Percentiles rank a stretch among this genome's conserved stretches.
phyloP scores from a whole-genome alignment of 345 rosid genomes.

The Gossypium australe region DNA sequence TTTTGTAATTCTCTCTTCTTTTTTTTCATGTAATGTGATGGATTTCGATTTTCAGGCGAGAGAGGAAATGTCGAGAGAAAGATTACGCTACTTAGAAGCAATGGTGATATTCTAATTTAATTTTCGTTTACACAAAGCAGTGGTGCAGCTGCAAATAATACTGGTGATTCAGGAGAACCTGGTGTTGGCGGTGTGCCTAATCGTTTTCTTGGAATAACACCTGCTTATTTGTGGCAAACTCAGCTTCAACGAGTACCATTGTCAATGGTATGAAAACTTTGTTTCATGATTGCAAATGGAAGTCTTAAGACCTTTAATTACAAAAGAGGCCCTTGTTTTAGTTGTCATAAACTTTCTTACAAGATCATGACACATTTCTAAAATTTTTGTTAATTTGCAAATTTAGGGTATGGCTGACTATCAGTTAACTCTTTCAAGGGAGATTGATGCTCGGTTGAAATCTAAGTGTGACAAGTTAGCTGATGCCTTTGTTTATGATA shows the following conservation, averaged over 20 bases:
- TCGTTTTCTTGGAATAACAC: constrained; percentile 86
- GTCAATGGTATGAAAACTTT: constrained; percentile 45
- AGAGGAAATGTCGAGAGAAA: no score
- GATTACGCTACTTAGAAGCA: no score
- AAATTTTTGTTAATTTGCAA: background rate
- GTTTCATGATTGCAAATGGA: background rate
- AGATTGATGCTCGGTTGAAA: constrained; percentile 77
- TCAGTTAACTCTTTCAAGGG: constrained; percentile 71
- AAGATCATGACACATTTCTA: background rate
- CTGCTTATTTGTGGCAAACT: constrained; percentile 76
- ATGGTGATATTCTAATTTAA: no score
- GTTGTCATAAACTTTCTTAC: background rate
- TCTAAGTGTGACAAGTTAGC: constrained; percentile 83
- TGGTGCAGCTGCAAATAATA: constrained; percentile 33
- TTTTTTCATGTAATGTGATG: no score
- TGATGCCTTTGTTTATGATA: constrained; percentile 83
- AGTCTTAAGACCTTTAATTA: background rate
- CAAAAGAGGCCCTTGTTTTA: background rate
- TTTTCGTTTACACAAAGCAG: no score
- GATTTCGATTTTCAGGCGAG: no score
- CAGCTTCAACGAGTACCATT: constrained; percentile 66
- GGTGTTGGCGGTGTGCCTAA: constrained; percentile 80
- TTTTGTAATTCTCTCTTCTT: no score
- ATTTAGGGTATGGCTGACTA: constrained; percentile 80
- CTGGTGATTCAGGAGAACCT: constrained; percentile 52